Conservation (phyloP, 768 basidiomycete species). For the Hygrophorus russula region DNA sequence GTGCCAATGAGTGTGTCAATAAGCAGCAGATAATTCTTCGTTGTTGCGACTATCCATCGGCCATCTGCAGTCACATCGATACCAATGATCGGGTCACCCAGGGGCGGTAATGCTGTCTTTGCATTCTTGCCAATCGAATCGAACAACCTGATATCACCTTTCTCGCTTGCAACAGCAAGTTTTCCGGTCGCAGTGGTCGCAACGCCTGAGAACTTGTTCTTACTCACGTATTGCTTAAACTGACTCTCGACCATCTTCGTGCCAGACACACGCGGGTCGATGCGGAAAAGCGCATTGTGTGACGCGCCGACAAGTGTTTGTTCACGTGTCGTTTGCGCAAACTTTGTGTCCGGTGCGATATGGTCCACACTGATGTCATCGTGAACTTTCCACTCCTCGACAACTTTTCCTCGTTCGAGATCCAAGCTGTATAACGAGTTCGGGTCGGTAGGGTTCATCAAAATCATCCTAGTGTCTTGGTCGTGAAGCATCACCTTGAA, state of each 20-base stretch:
- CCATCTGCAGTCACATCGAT: slow-evolving; percentile 92
- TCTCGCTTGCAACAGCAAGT: slow-evolving; percentile 89
- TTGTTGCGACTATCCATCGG: slow-evolving; percentile 92
- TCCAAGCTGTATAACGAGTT: slow-evolving; percentile 86
- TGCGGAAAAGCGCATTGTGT: slow-evolving; percentile 92
- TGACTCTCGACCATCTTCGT: slow-evolving; percentile 90
- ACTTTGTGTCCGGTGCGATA: slow-evolving; percentile 89
- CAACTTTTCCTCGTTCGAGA: slow-evolving; percentile 88
- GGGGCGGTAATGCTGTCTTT: slow-evolving; percentile 91
- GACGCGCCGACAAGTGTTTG: slow-evolving; percentile 92
- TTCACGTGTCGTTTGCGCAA: slow-evolving; percentile 84
- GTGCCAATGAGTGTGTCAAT: slow-evolving; percentile 94
- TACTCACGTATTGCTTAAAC: slow-evolving; percentile 91
- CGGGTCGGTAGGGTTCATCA: slow-evolving; percentile 75
- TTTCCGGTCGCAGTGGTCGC: slow-evolving; percentile 80
- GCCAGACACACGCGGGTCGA: slow-evolving; percentile 91
- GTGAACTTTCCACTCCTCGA: slow-evolving; percentile 98
- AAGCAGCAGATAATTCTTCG: slow-evolving; percentile 84
- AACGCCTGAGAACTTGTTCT: slow-evolving; percentile 92
- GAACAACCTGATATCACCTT: slow-evolving; percentile 92
- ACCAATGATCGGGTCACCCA: slow-evolving; percentile 92
- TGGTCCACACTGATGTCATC: slow-evolving; percentile 79
- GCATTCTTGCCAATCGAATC: slow-evolving; percentile 97
- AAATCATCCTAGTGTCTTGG: slow-evolving; percentile 90
- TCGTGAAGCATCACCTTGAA: slow-evolving; percentile 89